These are phyloP conservation scores for Kockovaella imperatae DNA, from an alignment of 768 basidiomycete genomes.

Conservation along the genomic window DNA sequence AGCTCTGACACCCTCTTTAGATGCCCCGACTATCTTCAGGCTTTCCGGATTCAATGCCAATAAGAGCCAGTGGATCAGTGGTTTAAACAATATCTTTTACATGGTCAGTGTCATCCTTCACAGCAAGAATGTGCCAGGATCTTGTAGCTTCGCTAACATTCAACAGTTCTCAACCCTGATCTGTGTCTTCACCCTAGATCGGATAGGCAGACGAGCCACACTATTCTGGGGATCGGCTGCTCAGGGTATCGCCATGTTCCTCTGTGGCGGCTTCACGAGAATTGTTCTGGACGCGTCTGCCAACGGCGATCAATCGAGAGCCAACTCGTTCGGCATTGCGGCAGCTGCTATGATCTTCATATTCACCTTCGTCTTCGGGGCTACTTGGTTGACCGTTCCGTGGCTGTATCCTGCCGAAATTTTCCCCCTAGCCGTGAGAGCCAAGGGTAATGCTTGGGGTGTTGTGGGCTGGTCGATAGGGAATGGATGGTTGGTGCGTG, in stretches of 20 bases:
- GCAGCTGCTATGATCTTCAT: slow-evolving; percentile 14
- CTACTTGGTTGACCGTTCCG: slow-evolving; percentile 17
- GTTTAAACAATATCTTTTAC: slow-evolving; percentile 27
- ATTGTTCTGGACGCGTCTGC: slow-evolving; percentile 1
- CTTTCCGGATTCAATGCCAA: slow-evolving; percentile 17
- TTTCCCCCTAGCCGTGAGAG: slow-evolving; percentile 14
- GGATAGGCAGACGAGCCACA: slow-evolving; percentile 17
- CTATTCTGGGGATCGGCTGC: slow-evolving; percentile 12
- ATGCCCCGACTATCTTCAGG: slow-evolving; percentile 20
- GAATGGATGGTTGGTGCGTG: neutral
- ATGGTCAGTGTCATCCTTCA: slow-evolving; percentile 5
- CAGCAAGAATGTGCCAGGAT: neutral
- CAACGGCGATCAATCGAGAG: neutral
- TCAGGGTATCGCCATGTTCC: slow-evolving; percentile 11
- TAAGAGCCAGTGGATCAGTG: slow-evolving; percentile 20
- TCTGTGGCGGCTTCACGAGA: slow-evolving; percentile 7
- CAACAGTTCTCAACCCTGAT: slow-evolving; percentile 3
- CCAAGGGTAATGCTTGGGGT: slow-evolving; percentile 13
- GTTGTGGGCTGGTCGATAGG: slow-evolving; percentile 10
- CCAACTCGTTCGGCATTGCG: slow-evolving; percentile 11
- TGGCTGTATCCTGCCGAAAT: slow-evolving; percentile 22
- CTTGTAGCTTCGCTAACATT: neutral
- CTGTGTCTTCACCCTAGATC: slow-evolving; percentile 20
- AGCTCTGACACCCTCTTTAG: neutral
- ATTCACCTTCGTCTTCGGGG: slow-evolving; percentile 20